A percentile compares a stretch with the other conserved stretches of the same genome.
These are phyloP conservation scores for Sabuloglossum arenarium DNA, from an alignment of 495 filamentous ascomycete species.

Conservation along the genomic window DNA sequence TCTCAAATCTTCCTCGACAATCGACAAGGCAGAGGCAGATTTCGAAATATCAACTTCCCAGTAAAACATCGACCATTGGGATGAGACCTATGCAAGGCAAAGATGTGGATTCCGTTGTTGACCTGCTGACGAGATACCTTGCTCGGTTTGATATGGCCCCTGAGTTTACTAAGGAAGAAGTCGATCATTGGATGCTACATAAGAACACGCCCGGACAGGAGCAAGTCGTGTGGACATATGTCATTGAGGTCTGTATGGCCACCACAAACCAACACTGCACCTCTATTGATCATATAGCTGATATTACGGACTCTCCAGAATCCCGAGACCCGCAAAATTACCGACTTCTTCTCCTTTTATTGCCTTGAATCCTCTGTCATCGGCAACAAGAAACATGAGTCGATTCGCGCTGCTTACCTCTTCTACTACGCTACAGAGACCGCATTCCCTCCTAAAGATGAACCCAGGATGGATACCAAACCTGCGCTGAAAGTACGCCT, in stretches of 20 bases:
- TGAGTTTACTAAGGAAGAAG: slow-evolving; percentile 53
- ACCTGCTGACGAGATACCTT: slow-evolving; percentile 58
- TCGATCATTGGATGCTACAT: slow-evolving; percentile 74
- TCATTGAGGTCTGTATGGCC: slow-evolving; percentile 46
- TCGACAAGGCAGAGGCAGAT: slow-evolving; percentile 70
- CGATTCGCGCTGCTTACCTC: slow-evolving; percentile 72
- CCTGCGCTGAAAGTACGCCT: slow-evolving; percentile 47
- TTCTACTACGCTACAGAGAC: slow-evolving; percentile 89
- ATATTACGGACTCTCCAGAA: slow-evolving; percentile 17
- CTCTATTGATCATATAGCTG: neutral
- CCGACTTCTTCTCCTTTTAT: slow-evolving; percentile 94
- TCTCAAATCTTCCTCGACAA: slow-evolving; percentile 58
- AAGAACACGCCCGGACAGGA: slow-evolving; percentile 35
- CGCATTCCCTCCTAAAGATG: slow-evolving; percentile 37
- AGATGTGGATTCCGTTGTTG: slow-evolving; percentile 58
- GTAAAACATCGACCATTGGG: slow-evolving; percentile 43
- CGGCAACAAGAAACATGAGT: slow-evolving; percentile 48
- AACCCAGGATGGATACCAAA: slow-evolving; percentile 9
- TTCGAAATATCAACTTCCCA: slow-evolving; percentile 56
- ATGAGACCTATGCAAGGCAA: slow-evolving; percentile 62
- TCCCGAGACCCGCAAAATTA: slow-evolving; percentile 53
- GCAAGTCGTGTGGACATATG: slow-evolving; percentile 78
- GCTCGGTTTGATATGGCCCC: slow-evolving; percentile 68
- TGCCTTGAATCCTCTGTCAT: slow-evolving; percentile 84
- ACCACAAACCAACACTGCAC: neutral